Evolutionary conservation across 805 yeast genomes (phyloP), one percentile per base, ranked within the genome.

Genomic region (Kazachstania viticola): DNA sequence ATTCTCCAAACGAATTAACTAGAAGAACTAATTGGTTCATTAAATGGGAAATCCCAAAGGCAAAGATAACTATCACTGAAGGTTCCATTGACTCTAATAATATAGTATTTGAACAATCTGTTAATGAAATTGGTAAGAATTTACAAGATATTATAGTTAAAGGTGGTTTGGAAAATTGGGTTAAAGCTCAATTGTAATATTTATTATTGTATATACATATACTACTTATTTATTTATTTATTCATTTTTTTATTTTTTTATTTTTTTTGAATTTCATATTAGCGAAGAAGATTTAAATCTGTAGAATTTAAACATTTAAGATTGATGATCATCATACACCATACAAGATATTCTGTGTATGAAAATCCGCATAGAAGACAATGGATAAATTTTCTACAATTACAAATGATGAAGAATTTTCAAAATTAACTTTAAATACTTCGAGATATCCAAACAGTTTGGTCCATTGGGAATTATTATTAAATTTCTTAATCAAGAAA

Each of bases 111-210:
- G 71, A 71, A 44, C 93, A 83, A 56, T 81, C 80, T 60, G 97
- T 91, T 30, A 96, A 97, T 38, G 97, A 91, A 59, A 68, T 91
- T 40, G 97, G 98, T 42, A 75, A 85, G 34, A 87, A 87, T 58
- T 68, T 91, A 54, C 99, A 91, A 63, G 98, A 91, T 46, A 91
- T 91, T 49, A 91, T 91, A 43, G 87, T 88, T 41, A 79, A 84
- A 56, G 98, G 98, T 30, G 99, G 99, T 35, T 73, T 91, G 36
- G 99, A 91, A 68, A 94, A 94, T 26, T 91, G 99, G 99, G 96
- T 91, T 36, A 80, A 71, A 58, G 67, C 85, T 14, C 79, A 83
- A 56, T 61, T 78, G 41, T 49, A 40, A 27, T 4, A 21, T n/a
- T n/a, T n/a, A n/a, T n/a, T n/a, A n/a, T n/a, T n/a, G n/a, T n/a